Evolutionary conservation across 306 rosid species (phyloP).

Genomic region (peach (Prunus persica)): DNA sequence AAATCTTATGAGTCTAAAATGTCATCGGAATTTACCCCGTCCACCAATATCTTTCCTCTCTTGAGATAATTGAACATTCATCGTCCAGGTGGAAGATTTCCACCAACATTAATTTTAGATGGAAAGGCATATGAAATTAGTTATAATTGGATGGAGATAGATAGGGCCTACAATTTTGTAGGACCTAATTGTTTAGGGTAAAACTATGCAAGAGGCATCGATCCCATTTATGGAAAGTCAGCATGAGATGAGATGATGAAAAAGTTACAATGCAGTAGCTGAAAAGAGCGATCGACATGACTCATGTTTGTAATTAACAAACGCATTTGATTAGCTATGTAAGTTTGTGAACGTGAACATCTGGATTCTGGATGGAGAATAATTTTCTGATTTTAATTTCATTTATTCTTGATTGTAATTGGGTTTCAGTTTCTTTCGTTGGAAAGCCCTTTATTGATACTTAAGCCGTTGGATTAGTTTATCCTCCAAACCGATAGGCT

Average conservation of each 20-base stretch:
- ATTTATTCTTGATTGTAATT: background rate
- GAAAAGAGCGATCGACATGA: background rate
- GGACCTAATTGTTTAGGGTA: too few species aligned
- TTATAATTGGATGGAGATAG: background rate
- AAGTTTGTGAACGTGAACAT: background rate
- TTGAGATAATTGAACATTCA: conserved; percentile 18
- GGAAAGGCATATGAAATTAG: background rate
- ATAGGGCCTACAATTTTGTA: too few species aligned
- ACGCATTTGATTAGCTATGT: background rate
- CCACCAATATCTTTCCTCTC: conserved; percentile 39
- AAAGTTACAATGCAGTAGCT: background rate
- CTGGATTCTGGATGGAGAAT: background rate
- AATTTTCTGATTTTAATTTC: background rate
- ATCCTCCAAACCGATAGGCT: too few species aligned
- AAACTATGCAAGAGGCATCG: background rate
- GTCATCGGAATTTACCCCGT: conserved; percentile 16
- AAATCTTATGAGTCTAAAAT: conserved; percentile 15
- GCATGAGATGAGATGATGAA: background rate
- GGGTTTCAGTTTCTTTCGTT: background rate
- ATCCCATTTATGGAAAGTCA: background rate
- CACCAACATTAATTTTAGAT: background rate
- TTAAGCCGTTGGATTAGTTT: too few species aligned
- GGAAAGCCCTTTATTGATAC: background rate
- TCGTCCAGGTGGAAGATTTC: background rate
- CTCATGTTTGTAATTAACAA: background rate